These are phyloP conservation scores for Gyromitra esculenta DNA, from an alignment of 2,329 filamentous ascomycete species.

Conservation along the genomic window DNA sequence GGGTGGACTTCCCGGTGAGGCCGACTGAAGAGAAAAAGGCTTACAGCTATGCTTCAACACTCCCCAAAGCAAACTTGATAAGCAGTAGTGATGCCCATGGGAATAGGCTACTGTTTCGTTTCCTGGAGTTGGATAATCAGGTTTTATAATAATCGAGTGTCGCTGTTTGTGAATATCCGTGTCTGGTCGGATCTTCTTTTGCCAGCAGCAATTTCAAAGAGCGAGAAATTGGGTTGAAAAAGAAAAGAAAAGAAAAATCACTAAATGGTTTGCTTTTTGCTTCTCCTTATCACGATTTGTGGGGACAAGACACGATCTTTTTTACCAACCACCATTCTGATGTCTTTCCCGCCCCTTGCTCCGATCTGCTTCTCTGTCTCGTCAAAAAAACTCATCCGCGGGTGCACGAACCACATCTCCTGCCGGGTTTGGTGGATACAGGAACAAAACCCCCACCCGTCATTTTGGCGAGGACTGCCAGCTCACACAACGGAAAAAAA, in stretches of 20 bases:
- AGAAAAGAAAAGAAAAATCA: conserved; percentile 23
- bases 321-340: conserved; percentile 38
- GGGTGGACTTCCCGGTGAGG: neutral
- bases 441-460: conserved; percentile 44
- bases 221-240: conserved; percentile 25
- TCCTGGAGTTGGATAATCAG: conserved; percentile 46
- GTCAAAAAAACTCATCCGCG: conserved; percentile 47
- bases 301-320: conserved; percentile 51
- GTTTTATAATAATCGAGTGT: conserved; percentile 46
- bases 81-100: conserved; percentile 31
- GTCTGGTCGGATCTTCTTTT: conserved; percentile 20
- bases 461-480: conserved; percentile 48
- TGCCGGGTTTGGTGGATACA: conserved; percentile 41
- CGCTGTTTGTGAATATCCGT: conserved; percentile 20
- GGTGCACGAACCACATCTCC: conserved; percentile 52
- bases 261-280: conserved; percentile 29
- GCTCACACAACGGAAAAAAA: conserved; percentile 38
- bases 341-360: conserved; percentile 51
- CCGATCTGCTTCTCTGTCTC: conserved; percentile 48
- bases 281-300: conserved; percentile 32
- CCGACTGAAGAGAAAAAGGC: neutral
- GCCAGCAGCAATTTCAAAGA: conserved; percentile 23
- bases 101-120: conserved; percentile 39
- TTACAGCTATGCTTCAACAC: neutral
- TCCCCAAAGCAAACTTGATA: conserved; percentile 17